Base-by-base conservation (phyloP, 2,329 filamentous ascomycete genomes). In the Drechslerella dactyloides region DNA sequence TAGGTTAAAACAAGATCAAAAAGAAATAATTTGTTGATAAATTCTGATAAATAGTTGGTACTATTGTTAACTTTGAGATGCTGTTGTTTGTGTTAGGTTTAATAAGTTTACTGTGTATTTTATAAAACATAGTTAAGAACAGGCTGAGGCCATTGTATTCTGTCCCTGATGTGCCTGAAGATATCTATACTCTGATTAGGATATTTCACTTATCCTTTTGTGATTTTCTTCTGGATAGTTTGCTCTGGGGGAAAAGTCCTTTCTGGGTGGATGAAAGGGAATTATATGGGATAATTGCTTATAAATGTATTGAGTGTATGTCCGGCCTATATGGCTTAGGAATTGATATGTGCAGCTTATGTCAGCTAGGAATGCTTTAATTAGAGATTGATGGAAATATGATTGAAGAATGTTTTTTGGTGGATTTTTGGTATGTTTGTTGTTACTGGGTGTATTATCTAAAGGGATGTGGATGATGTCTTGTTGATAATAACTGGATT, bases 361-460 rank as follows among this genome's bases (percentile, higher is more conserved):
- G 66, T 15, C 11, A 24, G 4, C 70, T 66, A 35, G 73, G 75
- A 23, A 73, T 15, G 17, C 52, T 19, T 24, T 68, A 74, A 59
- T 69, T 6, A 19, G 35, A 76, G 24, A 35, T 77, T 23, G 66
- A 75, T 40, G 70, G 44, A n/a, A 63, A 52, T 52, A 51, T 37
- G 33, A 51, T 78, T 35, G 37, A 75, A 40, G 17, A 78, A 64
- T 27, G 74, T 72, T 51, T 81, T 77, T 64, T 78, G 74, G 40
- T 73, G 74, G 60, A 78, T 77, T 64, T 81, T 58, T 74, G 76
- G 68, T 81, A 81, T 75, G 77, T 76, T 48, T 79, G 77, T 68
- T 74, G 75, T 10, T 79, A 80, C 74, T 80, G 78, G 79, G 69
- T 78, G n/a, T 74, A 76, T 51, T 77, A 79, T 76, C 59, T 77